Conservation (phyloP, 2,329 filamentous ascomycete genomes). For the Claviceps purpurea region DNA sequence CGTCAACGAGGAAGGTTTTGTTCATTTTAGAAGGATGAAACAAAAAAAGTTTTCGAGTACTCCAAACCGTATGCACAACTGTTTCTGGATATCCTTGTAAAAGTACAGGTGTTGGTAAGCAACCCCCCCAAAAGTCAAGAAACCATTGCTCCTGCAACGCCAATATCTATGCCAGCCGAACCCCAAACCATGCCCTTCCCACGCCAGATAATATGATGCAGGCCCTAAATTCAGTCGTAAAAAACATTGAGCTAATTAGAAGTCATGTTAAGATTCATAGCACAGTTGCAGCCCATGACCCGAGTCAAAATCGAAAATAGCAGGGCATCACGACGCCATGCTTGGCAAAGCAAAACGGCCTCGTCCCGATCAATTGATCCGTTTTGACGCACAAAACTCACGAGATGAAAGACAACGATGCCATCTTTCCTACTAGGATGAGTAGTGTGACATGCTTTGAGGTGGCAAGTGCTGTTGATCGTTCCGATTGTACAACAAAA, state of each 20-base stretch:
- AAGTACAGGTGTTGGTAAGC: not conserved
- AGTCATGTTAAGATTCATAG: not conserved
- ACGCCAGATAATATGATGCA: constrained; percentile 10
- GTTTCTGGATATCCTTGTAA: not conserved
- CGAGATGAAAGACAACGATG: constrained; percentile 4
- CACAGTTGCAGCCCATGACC: not conserved
- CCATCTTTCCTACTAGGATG: constrained; percentile 19
- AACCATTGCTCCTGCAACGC: constrained; percentile 8
- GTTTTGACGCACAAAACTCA: too few relatives aligned
- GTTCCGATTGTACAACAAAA: constrained; percentile 24
- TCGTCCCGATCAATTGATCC: too few relatives aligned
- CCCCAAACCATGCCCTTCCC: constrained; percentile 14
- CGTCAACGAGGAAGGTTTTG: not conserved
- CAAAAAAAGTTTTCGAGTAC: constrained; percentile 1
- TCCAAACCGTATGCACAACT: constrained; percentile 9
- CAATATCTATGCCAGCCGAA: constrained; percentile 10
- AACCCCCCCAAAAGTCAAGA: not conserved
- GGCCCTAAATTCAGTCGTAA: constrained; percentile 9
- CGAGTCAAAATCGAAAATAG: not conserved
- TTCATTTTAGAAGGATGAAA: not conserved
- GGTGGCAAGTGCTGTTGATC: constrained; percentile 15
- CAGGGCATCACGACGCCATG: not conserved
- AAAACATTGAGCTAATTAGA: constrained; percentile 4
- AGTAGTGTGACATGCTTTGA: constrained; percentile 18
- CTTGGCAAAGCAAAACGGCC: not conserved